Evolutionary conservation across 1,284 basidiomycete species (phyloP).

Genomic region (Gomphus sp.): DNA sequence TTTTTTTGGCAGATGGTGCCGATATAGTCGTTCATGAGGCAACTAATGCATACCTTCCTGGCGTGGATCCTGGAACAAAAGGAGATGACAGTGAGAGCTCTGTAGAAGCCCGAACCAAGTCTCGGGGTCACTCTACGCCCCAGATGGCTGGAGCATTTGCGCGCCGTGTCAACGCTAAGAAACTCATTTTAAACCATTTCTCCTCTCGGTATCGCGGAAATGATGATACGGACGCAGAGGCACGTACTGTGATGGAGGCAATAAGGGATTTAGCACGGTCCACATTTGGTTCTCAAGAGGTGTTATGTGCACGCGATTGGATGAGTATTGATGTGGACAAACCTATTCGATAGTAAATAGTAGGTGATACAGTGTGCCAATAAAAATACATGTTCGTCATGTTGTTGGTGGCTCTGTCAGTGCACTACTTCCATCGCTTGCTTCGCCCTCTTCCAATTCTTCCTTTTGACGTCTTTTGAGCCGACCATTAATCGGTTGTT

Average conservation of each 20-base stretch:
- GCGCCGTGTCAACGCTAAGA: constrained; percentile 24
- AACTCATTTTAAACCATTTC: constrained; percentile 39
- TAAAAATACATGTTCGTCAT: constrained; percentile 9
- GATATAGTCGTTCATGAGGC: constrained; percentile 34
- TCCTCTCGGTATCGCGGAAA: constrained; percentile 42
- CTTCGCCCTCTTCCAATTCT: constrained; percentile 77
- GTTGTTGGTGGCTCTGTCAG: constrained; percentile 61
- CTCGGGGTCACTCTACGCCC: constrained; percentile 41
- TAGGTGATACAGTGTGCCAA: constrained; percentile 9
- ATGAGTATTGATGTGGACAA: constrained; percentile 52
- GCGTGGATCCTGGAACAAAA: constrained; percentile 9
- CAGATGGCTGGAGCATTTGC: constrained; percentile 40
- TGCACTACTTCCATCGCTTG: constrained; percentile 66
- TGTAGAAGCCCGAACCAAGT: constrained; percentile 27
- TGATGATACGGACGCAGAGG: constrained; percentile 37
- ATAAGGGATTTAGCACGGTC: constrained; percentile 47
- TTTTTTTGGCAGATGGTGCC: constrained; percentile 16
- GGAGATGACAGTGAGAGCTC: constrained; percentile 13
- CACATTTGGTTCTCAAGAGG: constrained; percentile 38
- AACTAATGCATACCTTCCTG: constrained; percentile 38
- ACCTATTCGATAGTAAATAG: constrained; percentile 20
- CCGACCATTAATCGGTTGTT: constrained; percentile 32
- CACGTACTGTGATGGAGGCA: constrained; percentile 47
- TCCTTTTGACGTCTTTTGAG: constrained; percentile 47
- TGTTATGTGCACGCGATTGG: constrained; percentile 62